Evolutionary conservation across 768 basidiomycete species (phyloP), one percentile per base, ranked within the genome.

Genomic region (Mycena rosella): DNA sequence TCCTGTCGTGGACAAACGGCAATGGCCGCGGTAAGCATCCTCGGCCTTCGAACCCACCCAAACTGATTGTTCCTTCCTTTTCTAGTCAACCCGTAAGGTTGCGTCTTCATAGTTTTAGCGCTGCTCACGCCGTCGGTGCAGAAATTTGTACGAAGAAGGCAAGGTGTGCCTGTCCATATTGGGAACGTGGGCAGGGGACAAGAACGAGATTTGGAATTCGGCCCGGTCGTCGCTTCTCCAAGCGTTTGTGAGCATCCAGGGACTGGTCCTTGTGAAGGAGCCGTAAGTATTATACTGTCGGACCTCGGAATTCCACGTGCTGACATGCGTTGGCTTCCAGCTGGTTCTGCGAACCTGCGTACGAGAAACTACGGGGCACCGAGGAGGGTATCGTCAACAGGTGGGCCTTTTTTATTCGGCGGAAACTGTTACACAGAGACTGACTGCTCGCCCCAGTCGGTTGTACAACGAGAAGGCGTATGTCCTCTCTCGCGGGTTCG

Each of bases 391-490:
- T 84, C 52, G 89, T 96, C 59, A 96, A 96, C 74, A 95, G 93
- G 90, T 91, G 53, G 80, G 49, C 18, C 30, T 34, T n/a, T 27
- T 42, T 26, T 36, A 11, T 18, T 13, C 26, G 22, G 3, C 14
- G 22, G 11, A 24, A 30, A 27, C 22, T n/a, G 34, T 36, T 5
- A 62, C 42, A 55, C 59, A 32, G 68, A 54, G 24, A 54, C 27
- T 63, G 60, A 6, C 67, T 32, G 24, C 65, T 47, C 40, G 36
- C 57, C 45, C 59, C 73, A 96, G 95, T 74, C 94, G 96, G 48
- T 78, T 97, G 15, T 97, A 98, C 81, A 96, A 86, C 77, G 96
- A 98, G 80, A 96, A 96, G 77, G 95, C 95, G 6, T 96, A 93
- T 72, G 94, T 96, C 42, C 85, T 97, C 44, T 95, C 96, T 14